Evolutionary conservation across 148 eudicot species (phyloP), one percentile per base, ranked within the genome.

Genomic region (Euryodendron excelsum): DNA sequence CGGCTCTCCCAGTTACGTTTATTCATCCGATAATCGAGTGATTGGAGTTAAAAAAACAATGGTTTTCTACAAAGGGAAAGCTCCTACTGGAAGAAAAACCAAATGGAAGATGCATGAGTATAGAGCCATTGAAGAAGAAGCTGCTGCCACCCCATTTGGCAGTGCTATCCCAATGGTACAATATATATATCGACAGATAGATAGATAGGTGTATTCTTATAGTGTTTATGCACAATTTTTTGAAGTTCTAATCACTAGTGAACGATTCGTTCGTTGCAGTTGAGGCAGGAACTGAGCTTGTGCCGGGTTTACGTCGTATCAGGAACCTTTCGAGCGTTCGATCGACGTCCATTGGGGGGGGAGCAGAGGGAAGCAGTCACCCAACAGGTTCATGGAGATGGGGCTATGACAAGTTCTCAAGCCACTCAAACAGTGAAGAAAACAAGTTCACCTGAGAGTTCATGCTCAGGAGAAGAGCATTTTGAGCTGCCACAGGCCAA

Each of bases 51-150:
- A 89, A 85, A 89, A 86, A 62, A 87, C 86, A 53, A 87, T 89
- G 92, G 92, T 89, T 33, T 89, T 85, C 67, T 89, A 89, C 81
- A 70, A 53, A 39, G 92, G 92, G 18, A 89, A 79, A 74, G 87
- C 90, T 78, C 90, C 92, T 0, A 67, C 68, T 1, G 90, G 89
- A 0, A 66, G 79, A 37, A 89, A 89, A 78, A 89, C 92, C 47
- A 84, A 80, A 55, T 89, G 92, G 92, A 89, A 89, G 63, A 84
- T 89, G 90, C 87, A 87, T 8, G 92, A 89, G 75, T 89, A 89
- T 20, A 85, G 83, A 75, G 86, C 90, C 69, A 78, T 86, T 63
- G 50, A 83, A 15, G 55, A 78, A 63, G 82, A 78, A 78, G n/a
- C n/a, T n/a, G 60, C 21, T 9, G 0, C 37, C 10, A 31, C 82